Evolutionary conservation across 495 filamentous ascomycete genomes (phyloP).

Genomic region (Aspergillus haitiensis): DNA sequence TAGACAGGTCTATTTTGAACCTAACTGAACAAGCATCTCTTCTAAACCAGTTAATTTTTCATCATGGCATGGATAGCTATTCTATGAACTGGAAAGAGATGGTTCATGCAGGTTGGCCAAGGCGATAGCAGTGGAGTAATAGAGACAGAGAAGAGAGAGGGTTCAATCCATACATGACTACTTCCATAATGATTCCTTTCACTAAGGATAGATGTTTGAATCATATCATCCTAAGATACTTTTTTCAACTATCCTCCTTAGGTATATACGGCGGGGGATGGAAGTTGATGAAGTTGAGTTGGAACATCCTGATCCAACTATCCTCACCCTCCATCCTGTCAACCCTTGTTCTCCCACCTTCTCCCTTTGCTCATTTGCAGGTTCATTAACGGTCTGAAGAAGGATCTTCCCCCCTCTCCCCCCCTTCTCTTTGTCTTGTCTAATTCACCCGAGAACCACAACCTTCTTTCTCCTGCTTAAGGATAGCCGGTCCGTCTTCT

Average conservation of each 20-base stretch:
- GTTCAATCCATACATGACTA: not conserved
- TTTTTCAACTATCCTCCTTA: not conserved
- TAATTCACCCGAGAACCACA: not conserved
- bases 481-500: not conserved
- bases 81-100: conserved; percentile 6
- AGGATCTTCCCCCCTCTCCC: conserved; percentile 2
- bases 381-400: conserved; percentile 17
- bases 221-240: not conserved
- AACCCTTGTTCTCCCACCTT: not conserved
- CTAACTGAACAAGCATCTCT: conserved; percentile 18
- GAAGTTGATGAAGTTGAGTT: not conserved
- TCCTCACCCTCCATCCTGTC: not conserved
- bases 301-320: conserved; percentile 1
- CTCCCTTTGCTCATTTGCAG: conserved; percentile 7
- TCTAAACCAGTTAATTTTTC: conserved; percentile 13
- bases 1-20: conserved; percentile 27
- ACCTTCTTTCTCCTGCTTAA: conserved; percentile 1
- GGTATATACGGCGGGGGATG: not conserved
- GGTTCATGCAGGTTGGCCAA: conserved; percentile 21
- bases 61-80: not conserved
- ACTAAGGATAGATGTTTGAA: no score
- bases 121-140: not conserved
- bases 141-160: conserved; percentile 3
- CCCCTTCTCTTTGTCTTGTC: not conserved
- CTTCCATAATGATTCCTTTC: not conserved